phyloP scores from a whole-genome alignment of 192 early-diverging fungal species.

The Spinellus fusiger region DNA sequence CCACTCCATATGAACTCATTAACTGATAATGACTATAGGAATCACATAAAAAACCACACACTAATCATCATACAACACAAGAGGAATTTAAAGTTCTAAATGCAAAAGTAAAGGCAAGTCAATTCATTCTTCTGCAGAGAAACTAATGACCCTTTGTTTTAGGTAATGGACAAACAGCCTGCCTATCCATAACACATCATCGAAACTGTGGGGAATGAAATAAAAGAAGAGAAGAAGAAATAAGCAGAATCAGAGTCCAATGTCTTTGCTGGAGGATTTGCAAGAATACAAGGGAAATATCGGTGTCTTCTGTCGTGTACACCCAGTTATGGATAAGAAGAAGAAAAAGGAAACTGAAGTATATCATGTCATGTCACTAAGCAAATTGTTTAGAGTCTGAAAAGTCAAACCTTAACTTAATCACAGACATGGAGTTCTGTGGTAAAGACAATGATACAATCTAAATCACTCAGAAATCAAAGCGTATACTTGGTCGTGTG shows the following conservation, averaged over 20 bases:
- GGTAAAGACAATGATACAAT: conserved; percentile 64
- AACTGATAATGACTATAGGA: too few species aligned
- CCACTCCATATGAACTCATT: too few species aligned
- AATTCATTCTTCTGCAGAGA: too few species aligned
- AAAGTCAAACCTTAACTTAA: neutral
- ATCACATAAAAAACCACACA: too few species aligned
- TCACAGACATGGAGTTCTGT: conserved; percentile 39
- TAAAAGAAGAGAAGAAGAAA: neutral
- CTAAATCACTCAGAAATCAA: conserved; percentile 59
- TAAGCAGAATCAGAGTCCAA: conserved; percentile 67
- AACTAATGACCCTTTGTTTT: too few species aligned
- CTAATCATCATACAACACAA: too few species aligned
- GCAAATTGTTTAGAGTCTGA: neutral
- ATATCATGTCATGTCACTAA: neutral
- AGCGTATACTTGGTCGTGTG: conserved; percentile 19
- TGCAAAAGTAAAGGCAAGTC: too few species aligned
- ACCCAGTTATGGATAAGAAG: conserved; percentile 53
- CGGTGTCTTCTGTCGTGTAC: conserved; percentile 91
- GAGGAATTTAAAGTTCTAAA: too few species aligned
- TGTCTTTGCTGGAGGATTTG: conserved; percentile 74
- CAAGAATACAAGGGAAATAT: conserved; percentile 97
- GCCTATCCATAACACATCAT: neutral
- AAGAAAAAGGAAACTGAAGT: too few species aligned
- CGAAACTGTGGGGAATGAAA: neutral
- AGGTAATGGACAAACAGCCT: neutral